Evolutionary conservation across 106 monocot species (phyloP).

Genomic region (Dioscorea alata): DNA sequence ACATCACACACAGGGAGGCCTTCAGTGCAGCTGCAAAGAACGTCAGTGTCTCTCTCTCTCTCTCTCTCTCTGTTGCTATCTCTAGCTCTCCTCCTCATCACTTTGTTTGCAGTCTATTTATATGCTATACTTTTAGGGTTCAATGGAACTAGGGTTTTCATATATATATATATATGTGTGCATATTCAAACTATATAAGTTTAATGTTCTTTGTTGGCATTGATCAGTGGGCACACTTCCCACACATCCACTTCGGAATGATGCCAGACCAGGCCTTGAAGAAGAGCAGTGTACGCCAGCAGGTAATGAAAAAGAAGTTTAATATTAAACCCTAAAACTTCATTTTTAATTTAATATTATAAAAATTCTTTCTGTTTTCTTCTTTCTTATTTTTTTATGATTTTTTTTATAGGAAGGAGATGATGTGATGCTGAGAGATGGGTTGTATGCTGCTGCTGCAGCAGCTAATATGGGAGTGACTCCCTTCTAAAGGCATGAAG

Average conservation of each 20-base stretch:
- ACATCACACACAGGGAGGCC: slow-evolving; percentile 98
- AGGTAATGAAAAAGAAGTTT: slow-evolving; percentile 39
- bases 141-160: slow-evolving; percentile 8
- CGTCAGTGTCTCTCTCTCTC: slow-evolving; percentile 29
- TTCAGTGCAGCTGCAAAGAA: slow-evolving; percentile 99
- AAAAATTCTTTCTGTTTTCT: neutral
- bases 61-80: neutral
- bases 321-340: neutral
- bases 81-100: neutral
- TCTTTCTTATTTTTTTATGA: slow-evolving; percentile 14
- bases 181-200: neutral
- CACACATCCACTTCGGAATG: slow-evolving; percentile 97
- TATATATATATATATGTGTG: neutral
- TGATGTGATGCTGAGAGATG: slow-evolving; percentile 75
- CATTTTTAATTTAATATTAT: too few relatives aligned
- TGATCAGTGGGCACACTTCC: slow-evolving; percentile 96
- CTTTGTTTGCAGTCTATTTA: slow-evolving; percentile 5
- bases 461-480: slow-evolving; percentile 81
- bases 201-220: neutral
- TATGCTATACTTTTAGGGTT: slow-evolving; percentile 6
- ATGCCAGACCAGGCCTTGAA: slow-evolving; percentile 85
- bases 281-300: slow-evolving; percentile 61
- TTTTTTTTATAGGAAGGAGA: slow-evolving; percentile 35
- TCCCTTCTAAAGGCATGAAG: slow-evolving; percentile 45
- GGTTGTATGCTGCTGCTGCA: slow-evolving; percentile 72